Evolutionary conservation across 371 early-diverging fungal species (phyloP).

Genomic region (Nosema granulosis): DNA sequence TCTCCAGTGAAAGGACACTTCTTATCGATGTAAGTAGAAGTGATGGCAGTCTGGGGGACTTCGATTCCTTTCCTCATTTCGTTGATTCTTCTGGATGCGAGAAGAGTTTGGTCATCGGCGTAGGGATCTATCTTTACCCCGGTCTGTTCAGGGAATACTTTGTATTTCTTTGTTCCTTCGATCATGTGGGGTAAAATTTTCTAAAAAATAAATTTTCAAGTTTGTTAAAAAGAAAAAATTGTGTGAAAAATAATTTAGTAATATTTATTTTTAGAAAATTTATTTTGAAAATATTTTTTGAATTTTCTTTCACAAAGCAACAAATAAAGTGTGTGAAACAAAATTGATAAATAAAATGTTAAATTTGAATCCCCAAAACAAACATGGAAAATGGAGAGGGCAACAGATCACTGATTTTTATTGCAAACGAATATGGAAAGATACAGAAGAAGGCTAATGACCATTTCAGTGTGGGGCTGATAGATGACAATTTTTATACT

Average conservation of each 20-base stretch:
- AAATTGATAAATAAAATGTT: background rate
- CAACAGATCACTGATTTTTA: slow-evolving; percentile 59
- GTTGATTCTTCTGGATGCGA: slow-evolving; percentile 74
- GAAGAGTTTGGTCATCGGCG: slow-evolving; percentile 68
- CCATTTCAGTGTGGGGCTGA: slow-evolving; percentile 66
- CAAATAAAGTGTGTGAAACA: background rate
- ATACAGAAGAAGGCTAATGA: slow-evolving; percentile 59
- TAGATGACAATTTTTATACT: slow-evolving; percentile 70
- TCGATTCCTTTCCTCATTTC: slow-evolving; percentile 96
- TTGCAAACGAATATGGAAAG: slow-evolving; percentile 64
- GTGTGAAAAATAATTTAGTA: background rate
- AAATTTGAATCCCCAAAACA: slow-evolving; percentile 30
- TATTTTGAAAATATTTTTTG: background rate
- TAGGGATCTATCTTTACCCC: slow-evolving; percentile 73
- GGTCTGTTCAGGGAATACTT: slow-evolving; percentile 76
- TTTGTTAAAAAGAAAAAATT: background rate
- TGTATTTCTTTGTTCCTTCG: slow-evolving; percentile 91
- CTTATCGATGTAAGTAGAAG: slow-evolving; percentile 91
- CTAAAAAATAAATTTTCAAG: slow-evolving; percentile 27
- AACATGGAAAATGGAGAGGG: slow-evolving; percentile 49
- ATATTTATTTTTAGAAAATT: background rate
- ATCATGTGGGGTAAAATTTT: slow-evolving; percentile 68
- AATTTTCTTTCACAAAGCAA: slow-evolving; percentile 3
- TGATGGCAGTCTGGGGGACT: slow-evolving; percentile 94
- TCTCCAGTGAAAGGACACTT: slow-evolving; percentile 99